phyloP scores from a whole-genome alignment of 352 stramenopile genomes.

The Phytophthora colocasiae region DNA sequence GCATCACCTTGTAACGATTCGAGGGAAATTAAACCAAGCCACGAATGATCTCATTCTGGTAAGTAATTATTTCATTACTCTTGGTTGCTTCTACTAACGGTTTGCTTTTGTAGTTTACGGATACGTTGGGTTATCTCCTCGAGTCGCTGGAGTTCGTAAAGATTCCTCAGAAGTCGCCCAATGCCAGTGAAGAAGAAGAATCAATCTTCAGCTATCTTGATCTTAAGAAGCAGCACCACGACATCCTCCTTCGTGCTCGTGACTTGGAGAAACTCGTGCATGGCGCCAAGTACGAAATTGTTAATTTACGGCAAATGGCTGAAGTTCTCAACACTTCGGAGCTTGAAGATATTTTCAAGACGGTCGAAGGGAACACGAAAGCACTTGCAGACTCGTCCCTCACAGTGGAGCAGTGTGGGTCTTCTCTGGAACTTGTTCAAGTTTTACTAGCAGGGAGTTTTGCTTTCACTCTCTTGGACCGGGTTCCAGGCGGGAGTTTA shows the following conservation, averaged over 20 bases:
- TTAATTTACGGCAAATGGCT: slow-evolving; percentile 84
- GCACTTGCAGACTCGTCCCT: slow-evolving; percentile 84
- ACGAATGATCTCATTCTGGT: slow-evolving; percentile 93
- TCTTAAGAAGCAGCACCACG: slow-evolving; percentile 85
- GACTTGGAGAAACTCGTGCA: slow-evolving; percentile 95
- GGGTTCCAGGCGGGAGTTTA: slow-evolving; percentile 91
- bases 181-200: slow-evolving; percentile 57
- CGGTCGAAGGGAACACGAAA: slow-evolving; percentile 90
- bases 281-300: slow-evolving; percentile 90
- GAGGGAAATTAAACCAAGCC: slow-evolving; percentile 86
- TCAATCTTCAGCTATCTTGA: slow-evolving; percentile 94
- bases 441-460: slow-evolving; percentile 91
- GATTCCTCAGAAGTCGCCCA: slow-evolving; percentile 52
- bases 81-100: neutral
- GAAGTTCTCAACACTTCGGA: slow-evolving; percentile 91
- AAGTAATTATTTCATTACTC: slow-evolving; percentile 2
- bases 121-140: slow-evolving; percentile 94
- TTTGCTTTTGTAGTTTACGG: slow-evolving; percentile 70
- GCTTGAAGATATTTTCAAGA: slow-evolving; percentile 90
- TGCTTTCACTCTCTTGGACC: slow-evolving; percentile 93
- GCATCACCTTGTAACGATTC: slow-evolving; percentile 83
- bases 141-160: slow-evolving; percentile 93
- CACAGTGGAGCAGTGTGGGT: slow-evolving; percentile 60
- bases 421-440: slow-evolving; percentile 90
- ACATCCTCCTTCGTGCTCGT: slow-evolving; percentile 89